Evolutionary conservation across 1,284 basidiomycete species (phyloP), one percentile per base, ranked within the genome.

Genomic region (Sphaerobolus stellatus): DNA sequence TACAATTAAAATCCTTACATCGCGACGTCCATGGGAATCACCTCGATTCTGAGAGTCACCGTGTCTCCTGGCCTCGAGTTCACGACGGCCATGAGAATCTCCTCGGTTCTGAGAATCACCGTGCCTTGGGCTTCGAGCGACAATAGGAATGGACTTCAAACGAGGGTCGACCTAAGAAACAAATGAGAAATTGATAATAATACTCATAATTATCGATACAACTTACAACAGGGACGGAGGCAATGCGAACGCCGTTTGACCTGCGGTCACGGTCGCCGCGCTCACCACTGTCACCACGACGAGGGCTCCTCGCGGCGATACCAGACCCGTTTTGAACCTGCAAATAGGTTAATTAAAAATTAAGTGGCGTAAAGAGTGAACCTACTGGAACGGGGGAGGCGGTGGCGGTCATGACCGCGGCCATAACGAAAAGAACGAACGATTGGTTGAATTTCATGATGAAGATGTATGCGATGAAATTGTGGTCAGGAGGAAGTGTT

Each of bases 371-470:
- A 22, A 18, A 7, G 28, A 43, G 28, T 14, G 47, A 4, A 55
- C 66, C 50, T 59, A 74, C 71, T 6, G 71, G 72, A 25, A 66
- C 61, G 31, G 70, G 71, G 43, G 59, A 49, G 14, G 58, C 61
- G 24, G 22, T 11, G 11, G 64, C 60, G 30, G 69, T 60, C 30
- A 72, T 38, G 34, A 72, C 68, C 5, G 69, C 69, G 11, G 69
- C 65, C 34, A 71, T 36, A 55, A 72, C 64, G 52, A 72, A 68
- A 33, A 67, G 50, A 28, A 68, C 50, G 52, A 71, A 72, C 65
- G 66, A 68, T 61, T 67, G 66, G 60, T 66, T 70, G 66, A 72
- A 70, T 46, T 67, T 65, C 68, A 70, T 71, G 46, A 59, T 58
- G 6, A 64, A 36, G 18, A 43, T 11, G n/a, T n/a, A n/a, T n/a